Percentiles rank a stretch among this genome's conserved stretches.
phyloP scores from a whole-genome alignment of 305 asterid genomes.

The Coffea humblotiana region DNA sequence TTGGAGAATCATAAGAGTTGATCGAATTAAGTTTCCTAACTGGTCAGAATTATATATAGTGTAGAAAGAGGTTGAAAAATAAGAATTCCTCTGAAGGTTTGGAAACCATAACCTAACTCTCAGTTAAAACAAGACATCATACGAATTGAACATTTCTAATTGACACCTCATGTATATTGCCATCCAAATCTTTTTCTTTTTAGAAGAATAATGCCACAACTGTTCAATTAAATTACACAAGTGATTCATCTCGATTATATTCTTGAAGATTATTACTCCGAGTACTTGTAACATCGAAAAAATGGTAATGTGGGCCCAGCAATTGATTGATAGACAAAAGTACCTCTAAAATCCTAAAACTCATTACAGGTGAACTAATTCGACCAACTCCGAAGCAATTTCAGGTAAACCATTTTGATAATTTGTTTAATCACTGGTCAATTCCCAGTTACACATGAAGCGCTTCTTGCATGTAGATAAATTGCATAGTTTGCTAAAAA shows the following conservation, averaged over 20 bases:
- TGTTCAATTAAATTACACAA: neutral
- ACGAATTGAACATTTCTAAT: too few relatives aligned
- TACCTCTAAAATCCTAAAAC: neutral
- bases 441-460: neutral
- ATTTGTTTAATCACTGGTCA: neutral
- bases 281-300: neutral
- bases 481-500: too few relatives aligned
- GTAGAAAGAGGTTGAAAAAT: neutral
- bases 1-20: neutral
- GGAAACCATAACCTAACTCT: neutral
- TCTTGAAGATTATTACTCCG: neutral
- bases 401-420: neutral
- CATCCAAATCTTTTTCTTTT: too few relatives aligned
- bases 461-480: neutral
- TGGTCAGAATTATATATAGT: neutral
- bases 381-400: neutral
- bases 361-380: neutral
- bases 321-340: neutral
- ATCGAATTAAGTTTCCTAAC: neutral
- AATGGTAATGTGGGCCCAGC: neutral
- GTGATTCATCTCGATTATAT: neutral
- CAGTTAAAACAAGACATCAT: neutral
- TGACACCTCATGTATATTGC: too few relatives aligned
- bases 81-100: neutral
- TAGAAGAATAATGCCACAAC: neutral